Evolutionary conservation across 805 yeast genomes (phyloP).

Genomic region (Myxozyma neglecta): DNA sequence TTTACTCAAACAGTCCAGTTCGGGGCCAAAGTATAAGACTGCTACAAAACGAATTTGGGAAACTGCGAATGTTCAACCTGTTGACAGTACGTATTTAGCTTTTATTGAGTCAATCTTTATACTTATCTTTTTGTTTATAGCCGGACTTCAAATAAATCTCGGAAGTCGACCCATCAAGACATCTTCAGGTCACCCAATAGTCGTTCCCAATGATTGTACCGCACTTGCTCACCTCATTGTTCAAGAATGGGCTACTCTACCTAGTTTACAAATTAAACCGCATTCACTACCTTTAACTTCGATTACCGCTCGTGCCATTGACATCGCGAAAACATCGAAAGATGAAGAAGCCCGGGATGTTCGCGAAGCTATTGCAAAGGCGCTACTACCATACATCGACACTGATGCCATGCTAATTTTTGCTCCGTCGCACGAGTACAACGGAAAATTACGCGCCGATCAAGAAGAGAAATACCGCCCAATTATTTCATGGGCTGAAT

Average conservation of each 20-base stretch:
- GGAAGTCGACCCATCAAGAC: slow-evolving; percentile 80
- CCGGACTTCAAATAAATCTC: slow-evolving; percentile 39
- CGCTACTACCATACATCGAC: slow-evolving; percentile 78
- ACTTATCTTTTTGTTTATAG: background rate
- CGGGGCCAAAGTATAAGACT: slow-evolving; percentile 3
- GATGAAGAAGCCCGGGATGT: slow-evolving; percentile 47
- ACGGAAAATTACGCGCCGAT: slow-evolving; percentile 74
- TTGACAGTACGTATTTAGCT: slow-evolving; percentile 17
- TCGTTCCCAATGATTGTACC: slow-evolving; percentile 58
- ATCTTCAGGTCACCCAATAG: slow-evolving; percentile 71
- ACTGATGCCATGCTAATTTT: slow-evolving; percentile 91
- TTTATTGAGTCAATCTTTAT: background rate
- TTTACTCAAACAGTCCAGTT: slow-evolving; percentile 12
- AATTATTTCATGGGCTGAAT: slow-evolving; percentile 65
- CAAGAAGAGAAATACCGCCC: slow-evolving; percentile 80
- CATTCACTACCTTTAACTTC: slow-evolving; percentile 86
- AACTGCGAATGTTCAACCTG: slow-evolving; percentile 50
- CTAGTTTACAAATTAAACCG: slow-evolving; percentile 63
- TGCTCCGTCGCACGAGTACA: slow-evolving; percentile 77
- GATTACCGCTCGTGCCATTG: slow-evolving; percentile 81
- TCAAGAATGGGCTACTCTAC: slow-evolving; percentile 83
- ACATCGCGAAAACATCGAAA: slow-evolving; percentile 50
- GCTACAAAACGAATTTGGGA: slow-evolving; percentile 73
- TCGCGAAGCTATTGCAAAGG: slow-evolving; percentile 54
- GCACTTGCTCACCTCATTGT: slow-evolving; percentile 71